phyloP scores from a whole-genome alignment of 2,329 filamentous ascomycete species.

The Fusarium concolor region DNA sequence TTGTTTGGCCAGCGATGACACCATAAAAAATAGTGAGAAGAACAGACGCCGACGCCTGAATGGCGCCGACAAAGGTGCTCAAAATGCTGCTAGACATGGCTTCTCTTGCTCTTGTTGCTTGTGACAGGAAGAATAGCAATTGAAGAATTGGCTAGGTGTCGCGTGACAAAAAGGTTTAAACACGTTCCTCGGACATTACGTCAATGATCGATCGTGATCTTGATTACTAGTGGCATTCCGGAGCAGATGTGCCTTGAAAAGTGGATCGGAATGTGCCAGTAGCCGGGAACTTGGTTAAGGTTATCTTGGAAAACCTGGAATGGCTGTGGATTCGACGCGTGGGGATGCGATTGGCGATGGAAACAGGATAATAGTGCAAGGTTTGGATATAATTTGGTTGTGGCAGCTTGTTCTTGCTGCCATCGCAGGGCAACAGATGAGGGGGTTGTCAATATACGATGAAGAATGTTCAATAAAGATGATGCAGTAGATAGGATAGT shows the following conservation, averaged over 20 bases:
- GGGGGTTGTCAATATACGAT: too few relatives aligned
- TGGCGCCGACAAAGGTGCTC: conserved; percentile 31
- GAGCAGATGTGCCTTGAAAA: conserved; percentile 29
- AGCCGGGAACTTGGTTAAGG: conserved; percentile 1
- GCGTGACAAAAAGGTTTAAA: neutral
- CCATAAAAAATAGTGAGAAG: conserved; percentile 34
- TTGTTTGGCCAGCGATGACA: conserved; percentile 25
- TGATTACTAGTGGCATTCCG: neutral
- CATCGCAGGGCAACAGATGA: too few relatives aligned
- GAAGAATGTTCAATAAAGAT: too few relatives aligned
- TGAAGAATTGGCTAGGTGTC: neutral
- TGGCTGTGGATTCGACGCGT: neutral
- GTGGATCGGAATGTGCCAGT: neutral
- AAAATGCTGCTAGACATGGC: conserved; percentile 24
- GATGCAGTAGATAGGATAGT: too few relatives aligned
- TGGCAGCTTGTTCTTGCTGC: too few relatives aligned
- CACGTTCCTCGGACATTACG: conserved; percentile 2
- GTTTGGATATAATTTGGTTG: too few relatives aligned
- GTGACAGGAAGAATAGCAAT: neutral
- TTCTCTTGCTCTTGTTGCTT: neutral
- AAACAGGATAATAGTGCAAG: too few relatives aligned
- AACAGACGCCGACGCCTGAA: conserved; percentile 36
- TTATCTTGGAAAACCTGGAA: conserved; percentile 11
- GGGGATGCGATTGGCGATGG: too few relatives aligned
- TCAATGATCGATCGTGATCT: conserved; percentile 9